A percentile compares a stretch with the other conserved stretches of the same genome.
Conservation (phyloP, 208 protist species). For the Trypanosoma cruzi region DNA sequence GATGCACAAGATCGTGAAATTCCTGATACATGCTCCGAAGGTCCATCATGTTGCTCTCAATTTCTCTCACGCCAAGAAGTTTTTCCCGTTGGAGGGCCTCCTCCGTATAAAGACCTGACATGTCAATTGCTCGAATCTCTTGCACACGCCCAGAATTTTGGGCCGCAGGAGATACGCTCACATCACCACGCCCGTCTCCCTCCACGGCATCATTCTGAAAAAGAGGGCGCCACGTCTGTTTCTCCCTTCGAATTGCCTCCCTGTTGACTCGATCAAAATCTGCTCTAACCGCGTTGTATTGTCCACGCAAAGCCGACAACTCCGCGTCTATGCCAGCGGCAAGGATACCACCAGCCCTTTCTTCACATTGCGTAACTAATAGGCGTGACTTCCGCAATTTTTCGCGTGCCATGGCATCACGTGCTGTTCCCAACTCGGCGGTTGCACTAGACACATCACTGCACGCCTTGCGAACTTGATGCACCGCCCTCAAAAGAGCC, state of each 20-base stretch:
- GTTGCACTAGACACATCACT: constrained; percentile 51
- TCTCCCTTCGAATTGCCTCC: constrained; percentile 53
- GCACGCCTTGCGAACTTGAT: constrained; percentile 56
- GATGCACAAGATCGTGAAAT: constrained; percentile 68
- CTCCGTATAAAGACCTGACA: constrained; percentile 68
- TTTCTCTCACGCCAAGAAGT: constrained; percentile 59
- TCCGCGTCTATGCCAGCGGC: constrained; percentile 9
- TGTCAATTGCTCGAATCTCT: constrained; percentile 48
- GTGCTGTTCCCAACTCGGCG: constrained; percentile 52
- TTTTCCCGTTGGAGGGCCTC: constrained; percentile 79
- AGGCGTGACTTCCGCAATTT: constrained; percentile 48
- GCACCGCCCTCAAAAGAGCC: constrained; percentile 44
- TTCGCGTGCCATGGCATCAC: constrained; percentile 62
- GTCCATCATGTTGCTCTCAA: constrained; percentile 79
- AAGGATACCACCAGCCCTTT: constrained; percentile 31
- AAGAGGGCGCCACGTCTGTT: constrained; percentile 45
- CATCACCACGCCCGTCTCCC: too few relatives aligned
- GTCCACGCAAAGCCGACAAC: constrained; percentile 34
- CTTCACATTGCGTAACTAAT: constrained; percentile 51
- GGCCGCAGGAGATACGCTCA: background rate
- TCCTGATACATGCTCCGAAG: constrained; percentile 75
- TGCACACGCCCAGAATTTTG: constrained; percentile 31
- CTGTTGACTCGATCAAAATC: constrained; percentile 53
- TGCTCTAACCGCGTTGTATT: constrained; percentile 39
- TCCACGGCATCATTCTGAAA: background rate